These are phyloP conservation scores for Pseudozyma pruni DNA, from an alignment of 1,284 basidiomycete genomes.

Conservation along the genomic window DNA sequence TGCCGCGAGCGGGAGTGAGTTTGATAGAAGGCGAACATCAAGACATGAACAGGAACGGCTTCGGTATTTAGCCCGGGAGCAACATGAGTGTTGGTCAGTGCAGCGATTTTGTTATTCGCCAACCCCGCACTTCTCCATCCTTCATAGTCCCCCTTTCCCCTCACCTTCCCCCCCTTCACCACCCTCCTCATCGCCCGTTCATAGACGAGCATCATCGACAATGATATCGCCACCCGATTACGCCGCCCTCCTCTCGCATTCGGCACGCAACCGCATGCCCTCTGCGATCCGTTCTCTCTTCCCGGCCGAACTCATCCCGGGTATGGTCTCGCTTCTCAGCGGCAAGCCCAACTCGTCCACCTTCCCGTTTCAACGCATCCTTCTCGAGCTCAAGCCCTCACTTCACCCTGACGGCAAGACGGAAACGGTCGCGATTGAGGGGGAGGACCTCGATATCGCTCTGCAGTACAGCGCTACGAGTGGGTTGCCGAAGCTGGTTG, in stretches of 20 bases:
- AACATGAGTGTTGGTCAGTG: conserved; percentile 16
- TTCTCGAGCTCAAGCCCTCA: conserved; percentile 70
- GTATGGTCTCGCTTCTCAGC: conserved; percentile 81
- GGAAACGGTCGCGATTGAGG: conserved; percentile 62
- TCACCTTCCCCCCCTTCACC: background rate
- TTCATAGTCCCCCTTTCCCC: background rate
- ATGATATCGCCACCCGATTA: conserved; percentile 22
- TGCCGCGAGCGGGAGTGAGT: no score
- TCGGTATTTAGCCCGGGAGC: conserved; percentile 35
- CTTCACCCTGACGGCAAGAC: conserved; percentile 13
- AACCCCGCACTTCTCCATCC: conserved; percentile 13
- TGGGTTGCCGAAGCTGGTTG: conserved; percentile 76
- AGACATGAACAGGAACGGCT: background rate
- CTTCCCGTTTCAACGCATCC: conserved; percentile 85
- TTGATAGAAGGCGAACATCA: no score
- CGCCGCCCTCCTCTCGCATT: conserved; percentile 14
- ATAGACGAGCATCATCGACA: background rate
- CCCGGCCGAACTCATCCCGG: conserved; percentile 80
- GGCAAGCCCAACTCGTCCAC: conserved; percentile 82
- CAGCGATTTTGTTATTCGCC: conserved; percentile 1
- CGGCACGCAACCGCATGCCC: conserved; percentile 45
- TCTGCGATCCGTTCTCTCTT: conserved; percentile 74
- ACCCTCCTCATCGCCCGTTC: background rate
- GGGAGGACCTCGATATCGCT: conserved; percentile 63
- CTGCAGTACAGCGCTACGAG: conserved; percentile 75